Evolutionary conservation across 371 early-diverging fungal species (phyloP).

Genomic region (Mortierella sp.): DNA sequence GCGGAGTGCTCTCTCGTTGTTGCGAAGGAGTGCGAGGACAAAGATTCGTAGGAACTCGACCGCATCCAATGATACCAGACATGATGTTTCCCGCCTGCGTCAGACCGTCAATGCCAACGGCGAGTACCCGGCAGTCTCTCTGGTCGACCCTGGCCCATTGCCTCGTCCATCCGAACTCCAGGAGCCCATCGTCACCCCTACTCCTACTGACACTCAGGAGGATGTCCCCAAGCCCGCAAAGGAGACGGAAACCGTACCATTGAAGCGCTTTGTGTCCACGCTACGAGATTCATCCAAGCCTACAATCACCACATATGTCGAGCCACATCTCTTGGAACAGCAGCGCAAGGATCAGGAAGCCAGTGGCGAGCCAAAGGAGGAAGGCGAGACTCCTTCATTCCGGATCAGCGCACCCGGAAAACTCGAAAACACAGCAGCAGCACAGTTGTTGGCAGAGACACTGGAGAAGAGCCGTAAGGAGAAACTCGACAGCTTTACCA

Average conservation of each 20-base stretch:
- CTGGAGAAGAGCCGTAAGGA: constrained; percentile 27
- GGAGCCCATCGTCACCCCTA: neutral
- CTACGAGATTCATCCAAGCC: constrained; percentile 48
- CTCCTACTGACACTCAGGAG: neutral
- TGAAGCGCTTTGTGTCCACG: constrained; percentile 49
- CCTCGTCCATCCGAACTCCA: constrained; percentile 22
- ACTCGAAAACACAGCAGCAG: constrained; percentile 31
- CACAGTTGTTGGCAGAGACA: constrained; percentile 15
- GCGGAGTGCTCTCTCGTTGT: constrained; percentile 33
- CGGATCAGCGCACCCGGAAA: constrained; percentile 44
- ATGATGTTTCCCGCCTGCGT: constrained; percentile 38
- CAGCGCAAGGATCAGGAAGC: constrained; percentile 34
- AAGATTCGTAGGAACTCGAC: constrained; percentile 53
- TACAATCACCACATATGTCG: constrained; percentile 54
- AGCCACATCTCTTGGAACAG: constrained; percentile 50
- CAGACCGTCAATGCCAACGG: constrained; percentile 30
- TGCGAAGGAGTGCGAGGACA: constrained; percentile 50
- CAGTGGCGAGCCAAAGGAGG: neutral
- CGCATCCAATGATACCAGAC: constrained; percentile 41
- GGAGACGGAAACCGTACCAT: constrained; percentile 25
- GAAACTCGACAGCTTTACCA: constrained; percentile 31
- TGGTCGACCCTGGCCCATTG: constrained; percentile 47
- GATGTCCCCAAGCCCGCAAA: constrained; percentile 1
- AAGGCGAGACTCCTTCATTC: constrained; percentile 19
- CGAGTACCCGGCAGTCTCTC: constrained; percentile 39